Conservation (phyloP, 306 rosid species). For the Medicago truncatula region DNA sequence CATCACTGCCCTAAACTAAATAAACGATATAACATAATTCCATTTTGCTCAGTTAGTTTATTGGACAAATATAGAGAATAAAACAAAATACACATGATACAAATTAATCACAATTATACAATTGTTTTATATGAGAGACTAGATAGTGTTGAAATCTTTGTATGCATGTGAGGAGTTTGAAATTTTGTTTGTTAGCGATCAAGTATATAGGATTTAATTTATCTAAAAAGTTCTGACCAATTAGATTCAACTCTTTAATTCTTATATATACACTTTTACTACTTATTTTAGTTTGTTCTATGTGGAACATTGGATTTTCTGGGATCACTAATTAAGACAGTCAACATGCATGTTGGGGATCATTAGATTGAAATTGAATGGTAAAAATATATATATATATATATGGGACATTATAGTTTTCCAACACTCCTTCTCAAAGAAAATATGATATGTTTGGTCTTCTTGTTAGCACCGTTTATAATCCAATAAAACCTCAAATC, state of each 20-base stretch:
- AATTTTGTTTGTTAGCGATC: neutral
- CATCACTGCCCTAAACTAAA: constrained; percentile 37
- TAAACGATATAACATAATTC: constrained; percentile 7
- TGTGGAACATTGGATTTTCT: neutral
- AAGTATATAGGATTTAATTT: no score
- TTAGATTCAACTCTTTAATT: neutral
- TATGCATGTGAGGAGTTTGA: neutral
- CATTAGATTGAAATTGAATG: no score
- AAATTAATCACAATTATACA: neutral
- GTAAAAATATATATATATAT: no score
- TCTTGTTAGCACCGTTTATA: no score
- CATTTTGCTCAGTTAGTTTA: neutral
- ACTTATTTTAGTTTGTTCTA: neutral
- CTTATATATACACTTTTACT: neutral
- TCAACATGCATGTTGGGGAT: no score
- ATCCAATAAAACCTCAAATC: no score
- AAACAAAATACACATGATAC: neutral
- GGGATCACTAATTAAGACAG: no score
- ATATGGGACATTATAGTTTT: no score
- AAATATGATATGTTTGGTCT: no score
- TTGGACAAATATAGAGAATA: neutral
- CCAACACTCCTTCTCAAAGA: no score
- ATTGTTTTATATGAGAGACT: neutral
- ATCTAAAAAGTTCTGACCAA: neutral
- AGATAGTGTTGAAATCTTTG: neutral